Evolutionary conservation across 106 monocot genomes (phyloP).

Genomic region (Triglochin maritima): DNA sequence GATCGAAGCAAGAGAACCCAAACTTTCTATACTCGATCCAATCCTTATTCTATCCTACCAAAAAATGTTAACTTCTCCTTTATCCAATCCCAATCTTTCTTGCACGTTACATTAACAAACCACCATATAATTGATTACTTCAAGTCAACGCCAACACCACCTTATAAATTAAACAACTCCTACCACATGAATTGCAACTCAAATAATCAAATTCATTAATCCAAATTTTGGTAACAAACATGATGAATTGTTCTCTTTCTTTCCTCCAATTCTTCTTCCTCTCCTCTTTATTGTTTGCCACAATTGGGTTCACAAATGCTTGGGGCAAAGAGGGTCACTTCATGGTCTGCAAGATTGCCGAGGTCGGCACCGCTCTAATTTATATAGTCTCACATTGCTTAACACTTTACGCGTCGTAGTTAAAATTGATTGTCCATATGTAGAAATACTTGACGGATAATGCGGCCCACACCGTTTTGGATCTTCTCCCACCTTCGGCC

Average conservation of each 20-base stretch:
- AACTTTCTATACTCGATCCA: too few species aligned
- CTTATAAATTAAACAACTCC: too few species aligned
- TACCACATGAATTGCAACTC: too few species aligned
- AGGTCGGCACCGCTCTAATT: slow-evolving; percentile 27
- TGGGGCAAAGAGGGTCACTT: slow-evolving; percentile 74
- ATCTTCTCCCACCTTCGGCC: slow-evolving; percentile 54
- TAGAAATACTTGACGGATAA: slow-evolving; percentile 50
- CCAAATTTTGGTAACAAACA: too few species aligned
- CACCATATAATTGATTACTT: too few species aligned
- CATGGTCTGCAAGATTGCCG: slow-evolving; percentile 87
- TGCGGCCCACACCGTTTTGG: slow-evolving; percentile 30
- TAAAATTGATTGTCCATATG: neutral
- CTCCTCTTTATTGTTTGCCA: neutral
- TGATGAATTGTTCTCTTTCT: neutral
- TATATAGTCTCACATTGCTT: neutral
- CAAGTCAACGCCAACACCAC: too few species aligned
- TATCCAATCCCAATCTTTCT: too few species aligned
- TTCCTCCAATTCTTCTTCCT: slow-evolving; percentile 1
- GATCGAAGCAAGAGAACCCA: too few species aligned
- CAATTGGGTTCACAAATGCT: slow-evolving; percentile 22
- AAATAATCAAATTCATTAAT: too few species aligned
- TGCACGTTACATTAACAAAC: too few species aligned
- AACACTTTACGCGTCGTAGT: neutral
- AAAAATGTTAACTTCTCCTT: too few species aligned
- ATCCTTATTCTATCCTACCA: too few species aligned